Base-by-base conservation (phyloP, 1,284 basidiomycete genomes). In the Cystobasidiaceae sp. region DNA sequence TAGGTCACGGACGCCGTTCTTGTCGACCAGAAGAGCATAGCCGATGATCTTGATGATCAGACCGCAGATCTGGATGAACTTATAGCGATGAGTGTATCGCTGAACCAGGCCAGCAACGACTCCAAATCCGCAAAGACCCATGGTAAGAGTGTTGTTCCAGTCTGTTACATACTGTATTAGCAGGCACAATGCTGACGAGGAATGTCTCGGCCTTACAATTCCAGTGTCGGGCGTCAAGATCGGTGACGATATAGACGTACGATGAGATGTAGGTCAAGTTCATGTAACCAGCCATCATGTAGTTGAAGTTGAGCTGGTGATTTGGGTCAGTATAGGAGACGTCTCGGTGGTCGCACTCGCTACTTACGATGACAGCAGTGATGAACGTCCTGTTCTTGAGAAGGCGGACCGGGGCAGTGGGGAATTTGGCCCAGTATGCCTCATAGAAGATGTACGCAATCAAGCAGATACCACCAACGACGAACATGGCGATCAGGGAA, bases 91-190 rank as follows among this genome's bases (percentile, higher is more conserved):
- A 37, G 78, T 79, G 23, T 69, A 73, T 27, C 71, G 73, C 76
- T 79, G 77, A 68, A 79, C 70, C 11, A 75, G 49, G n/a, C 80
- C 81, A 2, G 75, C 80, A 8, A 77, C 37, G 49, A 81, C 73
- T 34, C 74, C 75, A 67, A 78, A 77, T 50, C 74, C 52, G 68
- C 76, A 78, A 3, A 79, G 73, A 28, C 73, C 75, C 25, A 74
- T 66, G 7, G 68, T 71, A 28, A 71, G 66, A 2, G 68, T 72
- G 61, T 74, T 72, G 45, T 65, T 67, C 56, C 71, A 74, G 66
- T 70, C 68, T 32, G 58, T 56, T 2, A n/a, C n/a, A n/a, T n/a
- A n/a, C n/a, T n/a, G n/a, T n/a, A 32, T 58, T 7, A 70, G 41
- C 39, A 54, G 37, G 9, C 52, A 54, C n/a, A n/a, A n/a, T n/a